These are phyloP conservation scores for Chytriomyces confervae DNA, from an alignment of 192 early-diverging fungal species.

Conservation along the genomic window DNA sequence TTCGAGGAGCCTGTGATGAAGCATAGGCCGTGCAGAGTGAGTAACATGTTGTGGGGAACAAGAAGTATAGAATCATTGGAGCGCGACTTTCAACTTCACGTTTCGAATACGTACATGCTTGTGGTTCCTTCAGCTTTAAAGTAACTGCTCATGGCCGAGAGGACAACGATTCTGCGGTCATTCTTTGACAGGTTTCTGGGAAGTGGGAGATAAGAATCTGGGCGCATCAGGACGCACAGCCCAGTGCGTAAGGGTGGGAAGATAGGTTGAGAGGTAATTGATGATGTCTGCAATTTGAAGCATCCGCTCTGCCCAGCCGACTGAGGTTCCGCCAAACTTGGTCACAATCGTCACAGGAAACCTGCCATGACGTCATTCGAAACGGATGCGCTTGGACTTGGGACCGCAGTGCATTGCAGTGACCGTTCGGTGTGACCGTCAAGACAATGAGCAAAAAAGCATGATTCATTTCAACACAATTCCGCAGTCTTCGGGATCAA, in stretches of 20 bases:
- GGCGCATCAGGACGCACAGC: neutral
- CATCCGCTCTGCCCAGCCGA: constrained; percentile 75
- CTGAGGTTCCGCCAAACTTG: constrained; percentile 97
- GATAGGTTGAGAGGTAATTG: constrained; percentile 63
- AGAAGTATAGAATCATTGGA: too few species aligned
- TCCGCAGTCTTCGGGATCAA: too few species aligned
- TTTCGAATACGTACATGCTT: constrained; percentile 60
- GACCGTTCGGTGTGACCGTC: too few species aligned
- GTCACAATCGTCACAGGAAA: constrained; percentile 41
- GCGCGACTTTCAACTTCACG: neutral
- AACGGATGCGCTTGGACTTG: too few species aligned
- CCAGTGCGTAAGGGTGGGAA: neutral
- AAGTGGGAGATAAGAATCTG: neutral
- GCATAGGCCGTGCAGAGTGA: neutral
- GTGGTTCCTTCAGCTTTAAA: constrained; percentile 92
- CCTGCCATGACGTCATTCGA: neutral
- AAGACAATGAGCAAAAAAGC: too few species aligned
- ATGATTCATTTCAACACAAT: too few species aligned
- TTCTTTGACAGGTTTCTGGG: constrained; percentile 52
- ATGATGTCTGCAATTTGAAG: constrained; percentile 71
- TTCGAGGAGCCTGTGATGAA: constrained; percentile 59
- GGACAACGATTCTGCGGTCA: constrained; percentile 87
- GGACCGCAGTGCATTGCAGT: too few species aligned
- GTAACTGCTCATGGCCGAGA: constrained; percentile 91
- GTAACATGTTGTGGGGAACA: too few species aligned